Conservation (phyloP, 2,329 filamentous ascomycete genomes). For the Ilyonectria robusta region DNA sequence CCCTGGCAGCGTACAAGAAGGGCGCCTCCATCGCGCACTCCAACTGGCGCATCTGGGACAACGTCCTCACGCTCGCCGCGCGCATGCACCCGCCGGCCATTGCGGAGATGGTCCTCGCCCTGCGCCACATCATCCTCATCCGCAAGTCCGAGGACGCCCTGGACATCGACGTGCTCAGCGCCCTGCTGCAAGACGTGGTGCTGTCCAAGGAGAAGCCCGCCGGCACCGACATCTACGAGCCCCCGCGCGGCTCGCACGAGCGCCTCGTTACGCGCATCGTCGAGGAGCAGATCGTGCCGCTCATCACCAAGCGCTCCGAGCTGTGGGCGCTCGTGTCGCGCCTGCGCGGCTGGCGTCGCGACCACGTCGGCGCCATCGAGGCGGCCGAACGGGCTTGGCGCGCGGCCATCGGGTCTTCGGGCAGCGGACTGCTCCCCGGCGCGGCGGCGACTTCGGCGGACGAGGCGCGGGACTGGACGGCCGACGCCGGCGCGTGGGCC, state of each 20-base stretch:
- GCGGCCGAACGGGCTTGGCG: constrained; percentile 94
- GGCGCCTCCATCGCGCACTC: constrained; percentile 87
- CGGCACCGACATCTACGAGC: constrained; percentile 50
- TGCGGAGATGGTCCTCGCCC: constrained; percentile 80
- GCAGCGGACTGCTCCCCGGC: constrained; percentile 60
- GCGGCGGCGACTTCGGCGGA: constrained; percentile 53
- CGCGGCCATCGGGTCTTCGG: constrained; percentile 70
- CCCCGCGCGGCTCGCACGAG: constrained; percentile 70
- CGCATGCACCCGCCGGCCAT: constrained; percentile 83
- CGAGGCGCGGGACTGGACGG: constrained; percentile 56
- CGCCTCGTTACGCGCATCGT: constrained; percentile 79
- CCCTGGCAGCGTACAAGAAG: constrained; percentile 87
- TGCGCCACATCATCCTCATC: constrained; percentile 82
- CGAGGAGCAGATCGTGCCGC: constrained; percentile 80
- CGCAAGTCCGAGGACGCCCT: constrained; percentile 84
- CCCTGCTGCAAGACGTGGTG: constrained; percentile 80
- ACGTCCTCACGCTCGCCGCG: constrained; percentile 88
- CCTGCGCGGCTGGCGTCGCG: constrained; percentile 80
- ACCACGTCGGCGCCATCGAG: constrained; percentile 80
- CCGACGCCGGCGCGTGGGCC: constrained; percentile 76
- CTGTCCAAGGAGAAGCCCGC: constrained; percentile 57
- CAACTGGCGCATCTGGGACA: constrained; percentile 96
- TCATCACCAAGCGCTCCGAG: constrained; percentile 84
- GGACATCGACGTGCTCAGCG: constrained; percentile 79
- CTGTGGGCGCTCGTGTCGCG: constrained; percentile 84